Percentiles rank a stretch among this genome's conserved stretches.
Evolutionary conservation across 371 early-diverging fungal species (phyloP).

Genomic region (Zopfochytrium polystomum): DNA sequence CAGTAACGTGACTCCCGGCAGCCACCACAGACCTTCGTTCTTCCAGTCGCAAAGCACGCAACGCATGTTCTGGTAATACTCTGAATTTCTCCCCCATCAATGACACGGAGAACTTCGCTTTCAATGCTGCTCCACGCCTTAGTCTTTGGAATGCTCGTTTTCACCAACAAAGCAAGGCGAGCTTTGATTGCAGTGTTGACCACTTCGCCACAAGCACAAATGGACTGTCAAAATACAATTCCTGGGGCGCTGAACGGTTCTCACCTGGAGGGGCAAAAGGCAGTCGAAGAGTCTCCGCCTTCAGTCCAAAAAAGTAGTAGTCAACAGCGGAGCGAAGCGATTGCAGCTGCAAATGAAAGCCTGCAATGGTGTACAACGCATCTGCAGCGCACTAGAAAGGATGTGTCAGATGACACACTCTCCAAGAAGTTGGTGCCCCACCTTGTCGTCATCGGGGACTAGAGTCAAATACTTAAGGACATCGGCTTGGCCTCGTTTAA

Average conservation of each 20-base stretch:
- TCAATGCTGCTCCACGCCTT: slow-evolving; percentile 27
- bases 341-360: slow-evolving; percentile 19
- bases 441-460: slow-evolving; percentile 24
- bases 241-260: no score
- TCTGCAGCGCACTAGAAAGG: slow-evolving; percentile 25
- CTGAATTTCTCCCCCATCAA: slow-evolving; percentile 28
- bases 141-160: slow-evolving; percentile 19
- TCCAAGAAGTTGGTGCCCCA: slow-evolving; percentile 5
- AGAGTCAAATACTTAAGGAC: slow-evolving; percentile 20
- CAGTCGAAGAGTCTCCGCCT: slow-evolving; percentile 29
- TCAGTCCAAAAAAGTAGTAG: slow-evolving; percentile 27
- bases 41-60: slow-evolving; percentile 29
- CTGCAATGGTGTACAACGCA: slow-evolving; percentile 37
- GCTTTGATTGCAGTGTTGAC: slow-evolving; percentile 31
- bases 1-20: slow-evolving; percentile 33
- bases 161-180: slow-evolving; percentile 29
- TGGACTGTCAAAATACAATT: no score
- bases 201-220: slow-evolving; percentile 7
- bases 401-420: not conserved
- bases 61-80: slow-evolving; percentile 28
- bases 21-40: slow-evolving; percentile 30
- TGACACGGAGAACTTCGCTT: slow-evolving; percentile 13
- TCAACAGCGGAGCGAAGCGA: slow-evolving; percentile 25
- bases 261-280: slow-evolving; percentile 30
- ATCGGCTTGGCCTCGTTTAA: slow-evolving; percentile 9